Evolutionary conservation across 352 stramenopile species (phyloP).

Genomic region (Phytophthora podocarpi): DNA sequence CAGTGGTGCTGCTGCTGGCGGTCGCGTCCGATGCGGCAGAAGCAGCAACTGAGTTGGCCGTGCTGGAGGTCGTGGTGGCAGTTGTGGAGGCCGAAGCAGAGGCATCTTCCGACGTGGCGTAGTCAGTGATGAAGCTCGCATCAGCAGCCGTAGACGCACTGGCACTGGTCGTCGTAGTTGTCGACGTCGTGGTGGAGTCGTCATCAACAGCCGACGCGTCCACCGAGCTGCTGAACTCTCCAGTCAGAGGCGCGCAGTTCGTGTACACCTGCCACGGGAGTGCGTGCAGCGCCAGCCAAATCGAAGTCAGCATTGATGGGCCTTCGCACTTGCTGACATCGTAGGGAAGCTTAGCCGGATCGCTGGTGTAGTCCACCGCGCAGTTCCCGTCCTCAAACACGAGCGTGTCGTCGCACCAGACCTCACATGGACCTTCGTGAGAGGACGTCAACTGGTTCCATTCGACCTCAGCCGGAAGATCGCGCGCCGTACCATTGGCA

Average conservation of each 20-base stretch:
- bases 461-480: conserved; percentile 32
- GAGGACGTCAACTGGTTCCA: conserved; percentile 48
- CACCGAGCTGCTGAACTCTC: conserved; percentile 26
- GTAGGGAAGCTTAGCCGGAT: conserved; percentile 44
- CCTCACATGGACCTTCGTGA: conserved; percentile 50
- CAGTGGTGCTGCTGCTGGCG: background rate
- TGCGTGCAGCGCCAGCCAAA: conserved; percentile 55
- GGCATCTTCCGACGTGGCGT: conserved; percentile 22
- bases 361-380: conserved; percentile 35
- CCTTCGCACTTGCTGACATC: conserved; percentile 44
- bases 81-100: conserved; percentile 11
- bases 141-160: conserved; percentile 16
- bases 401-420: conserved; percentile 49
- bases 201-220: conserved; percentile 14
- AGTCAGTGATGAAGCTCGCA: conserved; percentile 23
- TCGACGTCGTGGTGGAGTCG: conserved; percentile 4
- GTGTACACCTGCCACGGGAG: conserved; percentile 57
- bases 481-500: conserved; percentile 22
- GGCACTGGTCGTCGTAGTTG: conserved; percentile 2
- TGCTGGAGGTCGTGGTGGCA: conserved; percentile 4
- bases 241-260: conserved; percentile 40
- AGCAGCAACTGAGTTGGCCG: background rate
- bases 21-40: conserved; percentile 20
- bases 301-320: conserved; percentile 37
- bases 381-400: conserved; percentile 52